Percentiles rank a stretch among this genome's conserved stretches.
phyloP scores from a whole-genome alignment of 108 stramenopile species.

The Discostella stelligeroides region DNA sequence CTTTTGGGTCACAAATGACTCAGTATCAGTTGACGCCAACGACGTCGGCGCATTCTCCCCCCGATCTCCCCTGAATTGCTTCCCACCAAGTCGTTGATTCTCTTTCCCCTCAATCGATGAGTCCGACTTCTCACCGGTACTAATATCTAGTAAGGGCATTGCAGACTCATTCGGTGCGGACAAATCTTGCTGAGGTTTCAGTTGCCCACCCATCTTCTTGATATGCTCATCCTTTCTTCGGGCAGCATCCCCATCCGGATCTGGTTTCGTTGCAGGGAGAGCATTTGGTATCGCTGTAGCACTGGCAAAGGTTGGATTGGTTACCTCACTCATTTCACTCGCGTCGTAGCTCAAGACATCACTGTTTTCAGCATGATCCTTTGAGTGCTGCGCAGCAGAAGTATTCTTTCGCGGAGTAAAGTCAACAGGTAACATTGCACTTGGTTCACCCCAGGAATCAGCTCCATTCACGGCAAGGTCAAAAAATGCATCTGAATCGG shows the following conservation, averaged over 20 bases:
- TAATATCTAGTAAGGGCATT: too few relatives aligned
- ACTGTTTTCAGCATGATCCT: constrained; percentile 16
- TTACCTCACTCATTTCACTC: constrained; percentile 44
- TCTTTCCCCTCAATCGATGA: constrained; percentile 25
- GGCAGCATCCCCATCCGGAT: constrained; percentile 24
- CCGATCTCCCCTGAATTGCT: background rate
- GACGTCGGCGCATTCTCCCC: background rate
- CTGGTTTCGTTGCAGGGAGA: background rate
- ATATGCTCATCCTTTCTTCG: background rate
- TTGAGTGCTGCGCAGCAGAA: background rate
- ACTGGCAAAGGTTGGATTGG: constrained; percentile 36
- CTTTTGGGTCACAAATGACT: background rate
- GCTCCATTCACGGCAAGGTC: constrained; percentile 6
- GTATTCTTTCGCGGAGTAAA: constrained; percentile 27
- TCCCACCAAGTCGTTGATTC: constrained; percentile 21
- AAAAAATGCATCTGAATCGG: constrained; percentile 16
- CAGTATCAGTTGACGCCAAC: background rate
- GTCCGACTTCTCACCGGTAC: constrained; percentile 1
- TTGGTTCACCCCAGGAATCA: constrained; percentile 41
- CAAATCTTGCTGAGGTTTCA: too few relatives aligned
- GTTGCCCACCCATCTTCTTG: background rate
- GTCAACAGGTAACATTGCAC: constrained; percentile 23
- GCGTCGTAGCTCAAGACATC: constrained; percentile 26
- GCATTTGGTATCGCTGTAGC: background rate
- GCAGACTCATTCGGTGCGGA: too few relatives aligned